Evolutionary conservation across 371 early-diverging fungal genomes (phyloP), one percentile per base, ranked within the genome.

Genomic region (Dinochytrium kinnereticum): DNA sequence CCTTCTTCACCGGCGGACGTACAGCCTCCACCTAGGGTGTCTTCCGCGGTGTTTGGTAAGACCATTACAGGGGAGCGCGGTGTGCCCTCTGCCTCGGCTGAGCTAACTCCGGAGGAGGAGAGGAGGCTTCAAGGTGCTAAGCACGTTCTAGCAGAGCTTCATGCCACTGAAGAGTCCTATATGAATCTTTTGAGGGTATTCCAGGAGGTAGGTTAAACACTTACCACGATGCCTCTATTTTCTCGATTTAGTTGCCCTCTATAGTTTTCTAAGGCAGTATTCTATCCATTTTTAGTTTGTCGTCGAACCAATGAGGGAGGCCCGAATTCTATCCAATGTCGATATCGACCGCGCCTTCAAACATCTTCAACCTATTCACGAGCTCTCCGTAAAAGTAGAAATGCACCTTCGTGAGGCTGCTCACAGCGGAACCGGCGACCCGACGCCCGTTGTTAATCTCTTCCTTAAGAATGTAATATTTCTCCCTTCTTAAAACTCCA

Each of bases 281-380:
- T 21, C 55, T 5, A 36, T 33, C 36, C 28, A 49, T 53, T 21
- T 49, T 2, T 21, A 68, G 69, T 2, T 33, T 53, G 34, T 68
- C 53, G 44, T 68, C 34, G 53, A 68, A 36, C 69, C 69, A 5
- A 49, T 68, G 50, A 36, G 53, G 51, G 51, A 51, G 17, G 53
- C 53, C 19, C 50, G 34, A 15, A 49, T 68, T 19, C 34, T 68
- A 2, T 51, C 69, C 50, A 51, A 15, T n/a, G 53, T 68, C n/a
- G 69, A 68, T 31, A 68, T 68, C 53, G 53, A 68, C 34, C 50
- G 53, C 2, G 53, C 53, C 19, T 68, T 68, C 53, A 51, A 51
- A 21, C 69, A 68, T 34, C 69, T 68, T 3, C 51, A 49, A 19
- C 69, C 69, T 51, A 68, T 68, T n/a, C 44, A 51, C 33, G 69